Evolutionary conservation across 1,284 basidiomycete species (phyloP).

Genomic region (Sanghuangporus sanghuang): DNA sequence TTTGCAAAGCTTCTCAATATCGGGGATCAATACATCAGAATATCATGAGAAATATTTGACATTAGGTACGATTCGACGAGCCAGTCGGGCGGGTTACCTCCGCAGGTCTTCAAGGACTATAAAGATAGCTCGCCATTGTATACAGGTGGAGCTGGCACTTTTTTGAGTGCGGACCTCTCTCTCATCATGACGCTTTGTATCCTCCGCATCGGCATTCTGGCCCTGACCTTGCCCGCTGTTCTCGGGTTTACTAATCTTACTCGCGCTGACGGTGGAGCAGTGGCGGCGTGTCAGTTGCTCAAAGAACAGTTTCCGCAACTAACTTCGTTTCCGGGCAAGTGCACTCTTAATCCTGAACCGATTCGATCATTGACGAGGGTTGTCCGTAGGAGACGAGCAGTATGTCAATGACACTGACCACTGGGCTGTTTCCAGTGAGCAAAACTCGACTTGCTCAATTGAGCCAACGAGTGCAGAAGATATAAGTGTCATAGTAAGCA

Average conservation of each 20-base stretch:
- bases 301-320: constrained; percentile 7
- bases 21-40: too few species aligned
- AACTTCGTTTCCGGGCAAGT: constrained; percentile 13
- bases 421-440: constrained; percentile 9
- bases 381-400: constrained; percentile 6
- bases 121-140: too few species aligned
- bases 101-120: too few species aligned
- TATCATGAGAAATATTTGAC: too few species aligned
- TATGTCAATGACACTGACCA: constrained; percentile 13
- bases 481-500: constrained; percentile 9
- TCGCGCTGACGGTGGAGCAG: background rate
- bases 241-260: background rate
- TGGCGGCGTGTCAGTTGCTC: constrained; percentile 7
- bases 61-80: too few species aligned
- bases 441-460: constrained; percentile 16
- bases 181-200: too few species aligned
- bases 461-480: constrained; percentile 9
- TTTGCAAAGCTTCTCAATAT: too few species aligned
- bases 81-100: too few species aligned
- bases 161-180: too few species aligned
- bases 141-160: too few species aligned
- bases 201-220: background rate
- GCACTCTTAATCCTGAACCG: background rate
- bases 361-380: background rate
- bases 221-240: background rate